Evolutionary conservation across 345 rosid species (phyloP), one percentile per base, ranked within the genome.

Genomic region (Draba incana): DNA sequence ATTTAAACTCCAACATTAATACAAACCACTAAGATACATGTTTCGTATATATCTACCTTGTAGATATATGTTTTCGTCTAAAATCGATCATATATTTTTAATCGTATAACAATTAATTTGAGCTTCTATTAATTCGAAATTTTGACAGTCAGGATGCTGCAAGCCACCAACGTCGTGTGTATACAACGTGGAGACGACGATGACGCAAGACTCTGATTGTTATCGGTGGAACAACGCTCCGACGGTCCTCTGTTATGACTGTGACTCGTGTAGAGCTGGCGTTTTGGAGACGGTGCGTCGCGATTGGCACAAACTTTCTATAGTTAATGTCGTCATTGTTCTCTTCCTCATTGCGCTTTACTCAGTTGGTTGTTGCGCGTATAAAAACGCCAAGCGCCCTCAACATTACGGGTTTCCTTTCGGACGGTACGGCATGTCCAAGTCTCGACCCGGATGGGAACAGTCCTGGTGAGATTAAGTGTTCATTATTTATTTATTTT

Each of bases 201-300:
- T 71, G 52, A 51, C 82, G 0, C 99, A 91, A 64, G 97, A 89
- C 59, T 79, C 84, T 4, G 99, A 94, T 55, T 94, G 99, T 66
- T 84, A 87, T 62, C 55, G 74, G 35, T 94, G 99, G 99, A 91
- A 81, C 81, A 91, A 91, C 64, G 79, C 69, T 0, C 75, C 86
- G 1, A 67, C 75, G 2, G 10, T 84, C 66, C 84, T 89, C 0
- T 94, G 99, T 58, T 94, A 91, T 23, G 99, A 89, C 63, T 94
- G 99, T 46, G 98, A 91, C 71, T 87, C 99, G 2, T 94, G 99
- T 71, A 94, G 89, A 76, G 97, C 98, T 23, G 99, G 96, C 4
- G 97, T 85, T 15, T 77, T 94, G 20, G 99, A 94, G 76, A 83
- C 83, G 2, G 78, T 88, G 20, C 81, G 92, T 68, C 82, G 92